Evolutionary conservation across 108 stramenopile species (phyloP), one percentile per base, ranked within the genome.

Genomic region (Nitzschia inconspicua): DNA sequence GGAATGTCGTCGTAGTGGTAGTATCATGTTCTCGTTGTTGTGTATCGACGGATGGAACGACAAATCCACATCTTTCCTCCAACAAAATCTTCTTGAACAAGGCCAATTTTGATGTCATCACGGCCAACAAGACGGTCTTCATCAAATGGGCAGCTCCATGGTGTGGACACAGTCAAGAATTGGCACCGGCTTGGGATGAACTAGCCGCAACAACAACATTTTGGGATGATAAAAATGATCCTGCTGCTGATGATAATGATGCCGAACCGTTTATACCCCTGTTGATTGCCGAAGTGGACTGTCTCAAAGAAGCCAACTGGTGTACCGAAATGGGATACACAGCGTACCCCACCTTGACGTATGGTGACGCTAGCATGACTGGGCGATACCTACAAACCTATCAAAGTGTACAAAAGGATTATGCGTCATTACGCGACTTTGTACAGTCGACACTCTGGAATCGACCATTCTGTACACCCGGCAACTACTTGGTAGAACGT

Each of bases 131-230:
- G 68, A 75, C 75, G 9, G 80, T 89, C 19, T 85, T 89, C 50
- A 59, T 90, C 57, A 93, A 90, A 76, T 88, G 88, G 54, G 85
- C 79, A 50, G 84, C 86, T 40, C 90, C 90, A 11, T 87, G 85
- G 83, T 91, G 89, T 55, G 85, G 89, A n/a, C 86, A 91, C 62
- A 86, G 84, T 64, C 78, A 87, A 47, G 66, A 74, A 42, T 37
- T 91, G 55, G 77, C 76, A 39, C 83, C 85, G 0, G 80, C 79
- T 63, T 79, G 92, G 88, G 85, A 88, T 24, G 78, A 75, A 47
- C 79, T 93, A 36, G 77, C 69, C 6, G 78, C 77, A 44, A 84
- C 70, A 57, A 75, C 68, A 25, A 25, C 25, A 5, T 11, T 55
- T 43, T 54, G 44, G n/a, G 58, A 50, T 3, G 27, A 55, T 40